Conservation (phyloP, 2,329 filamentous ascomycete genomes). For the Colletotrichum destructivum region DNA sequence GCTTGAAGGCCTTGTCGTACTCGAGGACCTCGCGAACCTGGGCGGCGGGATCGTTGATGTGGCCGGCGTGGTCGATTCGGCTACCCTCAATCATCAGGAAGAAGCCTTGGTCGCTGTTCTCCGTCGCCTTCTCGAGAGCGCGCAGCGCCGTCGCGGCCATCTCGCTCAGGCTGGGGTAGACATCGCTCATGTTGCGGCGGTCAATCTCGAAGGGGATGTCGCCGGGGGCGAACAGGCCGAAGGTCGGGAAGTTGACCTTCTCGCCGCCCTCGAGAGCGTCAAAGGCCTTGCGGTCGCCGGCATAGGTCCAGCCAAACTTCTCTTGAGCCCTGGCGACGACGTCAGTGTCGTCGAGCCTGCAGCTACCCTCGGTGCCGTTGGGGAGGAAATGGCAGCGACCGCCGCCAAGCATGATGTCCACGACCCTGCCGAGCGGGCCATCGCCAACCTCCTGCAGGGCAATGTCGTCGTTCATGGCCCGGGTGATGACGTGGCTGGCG, state of each 20-base stretch:
- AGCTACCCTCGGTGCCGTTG: constrained; percentile 85
- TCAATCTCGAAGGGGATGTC: constrained; percentile 97
- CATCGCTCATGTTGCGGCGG: constrained; percentile 81
- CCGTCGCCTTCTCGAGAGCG: constrained; percentile 85
- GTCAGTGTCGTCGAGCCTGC: constrained; percentile 84
- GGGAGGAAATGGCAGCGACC: constrained; percentile 94
- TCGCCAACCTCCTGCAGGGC: constrained; percentile 93
- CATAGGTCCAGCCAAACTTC: constrained; percentile 84
- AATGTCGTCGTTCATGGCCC: constrained; percentile 89
- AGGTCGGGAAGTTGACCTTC: constrained; percentile 80
- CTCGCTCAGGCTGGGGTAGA: constrained; percentile 91
- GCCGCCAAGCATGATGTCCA: constrained; percentile 94
- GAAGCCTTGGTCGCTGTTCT: constrained; percentile 90
- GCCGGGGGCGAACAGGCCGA: constrained; percentile 85
- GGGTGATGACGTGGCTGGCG: constrained; percentile 85
- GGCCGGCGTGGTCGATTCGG: constrained; percentile 94
- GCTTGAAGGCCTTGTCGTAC: constrained; percentile 88
- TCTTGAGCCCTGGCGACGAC: constrained; percentile 80
- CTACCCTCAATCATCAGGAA: constrained; percentile 99
- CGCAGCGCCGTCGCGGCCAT: constrained; percentile 89
- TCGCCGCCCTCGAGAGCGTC: constrained; percentile 79
- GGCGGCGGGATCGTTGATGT: constrained; percentile 86
- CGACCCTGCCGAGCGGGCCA: constrained; percentile 86
- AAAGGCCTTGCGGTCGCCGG: constrained; percentile 80
- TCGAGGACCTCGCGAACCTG: constrained; percentile 95